A percentile compares a stretch with the other conserved stretches of the same genome.
Conservation (phyloP, 2,329 filamentous ascomycete genomes). For the Colletotrichum lindemuthianum region DNA sequence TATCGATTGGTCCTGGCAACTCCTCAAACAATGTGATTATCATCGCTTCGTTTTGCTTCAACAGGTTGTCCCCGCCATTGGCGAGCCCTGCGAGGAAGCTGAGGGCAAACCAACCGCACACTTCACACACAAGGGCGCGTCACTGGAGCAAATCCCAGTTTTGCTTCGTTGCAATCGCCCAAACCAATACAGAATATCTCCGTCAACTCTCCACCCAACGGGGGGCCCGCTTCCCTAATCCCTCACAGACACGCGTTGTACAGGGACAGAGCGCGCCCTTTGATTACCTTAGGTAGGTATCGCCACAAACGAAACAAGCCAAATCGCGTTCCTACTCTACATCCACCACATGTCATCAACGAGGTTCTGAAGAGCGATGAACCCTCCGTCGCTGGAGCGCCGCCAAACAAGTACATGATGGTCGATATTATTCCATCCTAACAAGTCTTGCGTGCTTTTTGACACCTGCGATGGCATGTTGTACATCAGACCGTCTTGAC, state of each 20-base stretch:
- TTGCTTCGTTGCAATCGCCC: too few species aligned
- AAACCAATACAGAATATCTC: too few species aligned
- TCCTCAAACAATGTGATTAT: not conserved
- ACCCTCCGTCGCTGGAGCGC: not conserved
- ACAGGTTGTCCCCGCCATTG: too few species aligned
- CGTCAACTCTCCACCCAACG: too few species aligned
- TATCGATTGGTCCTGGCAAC: not conserved
- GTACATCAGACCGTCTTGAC: conserved; percentile 17
- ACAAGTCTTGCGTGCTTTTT: conserved; percentile 1
- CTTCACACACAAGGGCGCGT: too few species aligned
- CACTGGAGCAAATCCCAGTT: too few species aligned
- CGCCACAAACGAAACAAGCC: conserved; percentile 24
- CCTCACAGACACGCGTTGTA: too few species aligned
- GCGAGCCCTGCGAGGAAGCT: too few species aligned
- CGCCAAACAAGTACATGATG: not conserved
- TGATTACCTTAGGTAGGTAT: too few species aligned
- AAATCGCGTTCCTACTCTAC: conserved; percentile 2
- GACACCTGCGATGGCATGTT: not conserved
- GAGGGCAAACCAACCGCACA: too few species aligned
- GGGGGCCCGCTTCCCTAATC: too few species aligned
- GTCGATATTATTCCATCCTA: not conserved
- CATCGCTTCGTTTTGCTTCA: not conserved
- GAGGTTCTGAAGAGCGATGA: conserved; percentile 6
- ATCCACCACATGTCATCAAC: not conserved
- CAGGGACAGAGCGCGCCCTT: too few species aligned